Conservation (phyloP, 2,329 filamentous ascomycete genomes). For the Penicillium sp. region DNA sequence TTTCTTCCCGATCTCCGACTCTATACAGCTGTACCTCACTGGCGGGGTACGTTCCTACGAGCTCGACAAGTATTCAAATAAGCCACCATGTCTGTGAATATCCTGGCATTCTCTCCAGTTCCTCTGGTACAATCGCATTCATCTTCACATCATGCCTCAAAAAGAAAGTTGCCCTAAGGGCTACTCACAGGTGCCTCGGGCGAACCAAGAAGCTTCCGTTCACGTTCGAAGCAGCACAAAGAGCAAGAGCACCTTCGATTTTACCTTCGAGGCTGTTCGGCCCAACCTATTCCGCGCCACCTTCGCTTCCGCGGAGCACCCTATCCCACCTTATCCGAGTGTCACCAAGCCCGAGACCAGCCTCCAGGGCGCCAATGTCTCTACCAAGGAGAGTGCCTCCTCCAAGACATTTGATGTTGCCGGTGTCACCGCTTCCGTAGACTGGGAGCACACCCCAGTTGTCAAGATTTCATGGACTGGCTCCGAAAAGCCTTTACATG, state of each 20-base stretch:
- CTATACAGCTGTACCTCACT: constrained; percentile 5
- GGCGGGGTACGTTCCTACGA: background rate
- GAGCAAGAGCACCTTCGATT: constrained; percentile 51
- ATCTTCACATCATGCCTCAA: constrained; percentile 48
- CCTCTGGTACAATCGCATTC: constrained; percentile 9
- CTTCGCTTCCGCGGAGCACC: constrained; percentile 63
- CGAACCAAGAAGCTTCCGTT: constrained; percentile 32
- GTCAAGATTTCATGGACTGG: constrained; percentile 58
- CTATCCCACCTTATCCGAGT: constrained; percentile 66
- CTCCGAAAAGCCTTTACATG: constrained; percentile 57
- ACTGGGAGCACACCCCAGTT: constrained; percentile 61
- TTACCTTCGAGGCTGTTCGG: constrained; percentile 64
- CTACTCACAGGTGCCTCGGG: constrained; percentile 34
- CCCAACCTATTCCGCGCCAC: constrained; percentile 68
- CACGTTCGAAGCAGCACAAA: constrained; percentile 45
- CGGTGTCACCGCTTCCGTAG: constrained; percentile 55
- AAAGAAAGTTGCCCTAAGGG: constrained; percentile 47
- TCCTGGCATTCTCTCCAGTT: background rate
- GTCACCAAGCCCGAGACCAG: constrained; percentile 48
- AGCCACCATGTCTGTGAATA: constrained; percentile 4
- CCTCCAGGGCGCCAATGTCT: constrained; percentile 35
- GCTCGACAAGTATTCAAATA: constrained; percentile 23
- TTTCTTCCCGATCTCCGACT: constrained; percentile 34
- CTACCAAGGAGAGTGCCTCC: constrained; percentile 33
- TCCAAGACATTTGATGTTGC: constrained; percentile 50